Base-by-base conservation (phyloP, 108 stramenopile species). In the Conticribra guillardii region DNA sequence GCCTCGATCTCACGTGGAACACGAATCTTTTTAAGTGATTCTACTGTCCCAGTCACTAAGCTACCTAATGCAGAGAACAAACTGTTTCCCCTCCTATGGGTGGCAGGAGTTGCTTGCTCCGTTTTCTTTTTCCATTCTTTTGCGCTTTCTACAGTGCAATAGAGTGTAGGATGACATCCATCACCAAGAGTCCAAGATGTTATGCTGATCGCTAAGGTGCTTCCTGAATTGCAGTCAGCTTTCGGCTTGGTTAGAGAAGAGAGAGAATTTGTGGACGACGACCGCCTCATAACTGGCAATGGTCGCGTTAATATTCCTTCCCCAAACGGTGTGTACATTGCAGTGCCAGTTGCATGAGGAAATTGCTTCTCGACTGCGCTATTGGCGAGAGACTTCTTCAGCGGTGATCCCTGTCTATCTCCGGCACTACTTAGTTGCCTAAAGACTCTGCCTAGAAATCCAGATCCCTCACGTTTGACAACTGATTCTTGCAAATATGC, bases 141-240 rank as follows among this genome's bases (percentile, higher is more conserved):
- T 60, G 87, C 90, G 32, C 61, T 81, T 49, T 89, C 83, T 18
- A 84, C 76, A 27, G 94, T 88, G 58, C 89, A 89, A 60, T 91
- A 91, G 16, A 95, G 48, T 21, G 60, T 87, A 21, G 94, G 88
- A 65, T 87, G 79, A 3, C 71, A 71, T 24, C 82, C 88, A 65
- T 95, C 67, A n/a, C 87, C 79, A 47, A 95, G 77, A n/a, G 61
- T 87, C 94, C 94, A 95, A 1, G 74, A 65, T 0, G 80, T 79
- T 2, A 95, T 56, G 18, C 74, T 76, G 28, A 95, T 83, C 18
- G 84, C 80, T 19, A 93, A 70, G 2, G 85, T 92, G 27, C 73
- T 34, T 49, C 24, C 23, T 27, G 28, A 63, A 47, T 46, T 23
- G 61, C 5, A 41, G 37, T 41, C 8, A 41, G 37, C 11, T 51